phyloP scores from a whole-genome alignment of 257 asterid genomes.

The Penstemon davidsonii region DNA sequence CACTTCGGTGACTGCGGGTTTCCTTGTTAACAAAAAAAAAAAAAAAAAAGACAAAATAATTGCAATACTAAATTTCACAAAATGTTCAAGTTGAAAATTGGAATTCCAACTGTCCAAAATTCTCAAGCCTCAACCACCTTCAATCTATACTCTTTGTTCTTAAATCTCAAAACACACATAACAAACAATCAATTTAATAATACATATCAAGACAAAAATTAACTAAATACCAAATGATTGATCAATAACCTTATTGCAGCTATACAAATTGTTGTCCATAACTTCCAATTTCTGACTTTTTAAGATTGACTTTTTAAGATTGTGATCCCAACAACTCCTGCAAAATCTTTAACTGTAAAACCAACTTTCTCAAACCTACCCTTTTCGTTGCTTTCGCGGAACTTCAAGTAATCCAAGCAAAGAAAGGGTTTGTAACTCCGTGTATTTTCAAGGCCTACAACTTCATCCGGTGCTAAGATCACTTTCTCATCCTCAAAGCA shows the following conservation, averaged over 20 bases:
- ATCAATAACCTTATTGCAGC: constrained; percentile 3
- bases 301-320: background rate
- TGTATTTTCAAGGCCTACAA: constrained; percentile 38
- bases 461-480: constrained; percentile 55
- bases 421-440: constrained; percentile 56
- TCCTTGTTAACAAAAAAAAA: background rate
- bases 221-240: constrained; percentile 9
- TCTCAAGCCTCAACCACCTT: constrained; percentile 27
- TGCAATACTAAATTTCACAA: constrained; percentile 26
- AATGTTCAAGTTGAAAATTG: constrained; percentile 36
- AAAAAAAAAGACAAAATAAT: constrained; percentile 17
- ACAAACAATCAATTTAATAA: constrained; percentile 12
- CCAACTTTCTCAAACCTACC: constrained; percentile 81
- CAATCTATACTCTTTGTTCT: constrained; percentile 22
- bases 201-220: constrained; percentile 23
- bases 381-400: constrained; percentile 54
- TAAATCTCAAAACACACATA: constrained; percentile 32
- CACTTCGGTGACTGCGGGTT: no score
- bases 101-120: constrained; percentile 39
- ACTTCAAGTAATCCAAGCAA: constrained; percentile 59
- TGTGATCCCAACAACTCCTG: constrained; percentile 32
- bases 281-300: constrained; percentile 19
- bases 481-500: constrained; percentile 72
- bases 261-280: constrained; percentile 11
- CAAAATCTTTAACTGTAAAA: constrained; percentile 66